Conservation (phyloP, 257 asterid genomes). For the Primulina eburnea region DNA sequence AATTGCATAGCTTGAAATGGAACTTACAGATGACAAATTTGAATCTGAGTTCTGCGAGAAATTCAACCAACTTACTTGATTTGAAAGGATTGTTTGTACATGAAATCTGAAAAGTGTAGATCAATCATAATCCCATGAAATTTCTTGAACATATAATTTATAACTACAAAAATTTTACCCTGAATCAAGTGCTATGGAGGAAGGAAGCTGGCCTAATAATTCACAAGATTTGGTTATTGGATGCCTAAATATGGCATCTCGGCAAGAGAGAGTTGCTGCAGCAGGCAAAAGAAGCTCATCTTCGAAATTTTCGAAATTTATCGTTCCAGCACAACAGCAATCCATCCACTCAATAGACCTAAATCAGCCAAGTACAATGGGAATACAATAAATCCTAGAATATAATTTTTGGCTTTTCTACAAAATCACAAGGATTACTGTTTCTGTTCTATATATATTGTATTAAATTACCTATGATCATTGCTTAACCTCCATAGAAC, state of each 20-base stretch:
- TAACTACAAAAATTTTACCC: conserved; percentile 39
- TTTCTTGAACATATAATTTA: background rate
- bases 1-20: background rate
- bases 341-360: conserved; percentile 79
- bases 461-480: too few relatives aligned
- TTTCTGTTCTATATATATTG: background rate
- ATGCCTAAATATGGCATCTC: conserved; percentile 61
- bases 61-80: conserved; percentile 71
- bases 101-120: conserved; percentile 42
- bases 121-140: background rate
- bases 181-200: conserved; percentile 52
- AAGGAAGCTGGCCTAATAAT: conserved; percentile 53
- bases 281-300: conserved; percentile 40
- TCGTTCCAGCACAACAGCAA: conserved; percentile 80
- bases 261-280: conserved; percentile 53
- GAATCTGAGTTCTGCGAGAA: conserved; percentile 51
- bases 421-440: background rate
- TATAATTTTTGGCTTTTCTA: background rate
- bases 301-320: conserved; percentile 31
- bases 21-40: conserved; percentile 39
- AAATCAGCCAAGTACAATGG: background rate
- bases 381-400: background rate
- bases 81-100: conserved; percentile 55
- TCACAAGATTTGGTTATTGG: conserved; percentile 57
- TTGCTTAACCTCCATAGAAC: too few relatives aligned